Evolutionary conservation across 495 filamentous ascomycete genomes (phyloP).

Genomic region (Oleoguttula mirabilis): DNA sequence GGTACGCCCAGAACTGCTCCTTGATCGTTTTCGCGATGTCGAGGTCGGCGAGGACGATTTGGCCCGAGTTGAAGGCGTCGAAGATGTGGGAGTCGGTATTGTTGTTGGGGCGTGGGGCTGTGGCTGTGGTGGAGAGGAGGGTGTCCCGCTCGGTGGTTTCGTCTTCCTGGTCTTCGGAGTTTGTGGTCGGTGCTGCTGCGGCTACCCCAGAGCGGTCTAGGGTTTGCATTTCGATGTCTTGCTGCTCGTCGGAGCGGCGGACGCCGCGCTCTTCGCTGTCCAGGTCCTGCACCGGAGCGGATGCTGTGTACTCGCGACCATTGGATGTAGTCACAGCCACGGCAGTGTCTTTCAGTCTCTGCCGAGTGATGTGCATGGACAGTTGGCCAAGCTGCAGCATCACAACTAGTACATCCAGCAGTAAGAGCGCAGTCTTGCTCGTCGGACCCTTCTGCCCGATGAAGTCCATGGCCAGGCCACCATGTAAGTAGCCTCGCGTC

Average conservation of each 20-base stretch:
- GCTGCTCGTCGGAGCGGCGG: slow-evolving; percentile 34
- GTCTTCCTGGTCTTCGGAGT: slow-evolving; percentile 26
- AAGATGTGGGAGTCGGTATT: slow-evolving; percentile 25
- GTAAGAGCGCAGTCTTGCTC: slow-evolving; percentile 49
- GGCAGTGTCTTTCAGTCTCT: slow-evolving; percentile 35
- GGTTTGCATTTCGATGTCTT: slow-evolving; percentile 41
- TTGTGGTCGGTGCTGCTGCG: slow-evolving; percentile 19
- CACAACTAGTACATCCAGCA: slow-evolving; percentile 54
- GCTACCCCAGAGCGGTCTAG: slow-evolving; percentile 4
- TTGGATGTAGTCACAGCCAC: slow-evolving; percentile 21
- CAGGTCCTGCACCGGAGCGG: slow-evolving; percentile 45
- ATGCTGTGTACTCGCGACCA: not conserved
- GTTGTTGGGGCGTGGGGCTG: too few relatives aligned
- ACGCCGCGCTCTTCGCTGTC: slow-evolving; percentile 78
- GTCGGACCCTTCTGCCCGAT: slow-evolving; percentile 71
- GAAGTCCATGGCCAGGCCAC: slow-evolving; percentile 75
- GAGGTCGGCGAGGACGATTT: slow-evolving; percentile 56
- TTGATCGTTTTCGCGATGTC: slow-evolving; percentile 54
- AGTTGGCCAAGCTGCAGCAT: slow-evolving; percentile 63
- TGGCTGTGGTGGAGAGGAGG: slow-evolving; percentile 25
- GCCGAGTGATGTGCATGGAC: slow-evolving; percentile 56
- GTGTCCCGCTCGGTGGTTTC: slow-evolving; percentile 37
- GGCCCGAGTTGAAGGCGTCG: slow-evolving; percentile 45
- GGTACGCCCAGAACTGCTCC: slow-evolving; percentile 46
- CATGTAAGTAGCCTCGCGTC: slow-evolving; percentile 70